These are phyloP conservation scores for Wickerhamiella allomyrinae DNA, from an alignment of 805 yeast genomes.

Conservation along the genomic window DNA sequence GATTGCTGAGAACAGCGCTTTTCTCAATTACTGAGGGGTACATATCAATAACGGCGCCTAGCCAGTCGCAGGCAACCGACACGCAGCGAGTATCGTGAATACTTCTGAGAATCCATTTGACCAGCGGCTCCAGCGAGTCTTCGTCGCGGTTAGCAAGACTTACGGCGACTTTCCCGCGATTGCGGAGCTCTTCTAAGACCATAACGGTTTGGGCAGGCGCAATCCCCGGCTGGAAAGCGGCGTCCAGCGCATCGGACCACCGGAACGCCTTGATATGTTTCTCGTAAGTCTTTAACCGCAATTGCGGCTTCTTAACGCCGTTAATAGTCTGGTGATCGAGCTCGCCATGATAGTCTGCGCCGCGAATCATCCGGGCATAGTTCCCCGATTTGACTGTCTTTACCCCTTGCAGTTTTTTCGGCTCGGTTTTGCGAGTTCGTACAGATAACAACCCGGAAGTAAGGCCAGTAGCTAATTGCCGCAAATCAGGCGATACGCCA, in stretches of 20 bases:
- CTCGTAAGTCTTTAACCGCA: conserved; percentile 65
- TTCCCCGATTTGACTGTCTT: conserved; percentile 35
- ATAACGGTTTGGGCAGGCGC: conserved; percentile 70
- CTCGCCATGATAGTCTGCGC: conserved; percentile 82
- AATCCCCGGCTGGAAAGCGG: conserved; percentile 67
- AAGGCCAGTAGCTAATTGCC: conserved; percentile 85
- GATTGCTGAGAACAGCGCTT: conserved; percentile 64
- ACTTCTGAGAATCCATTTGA: conserved; percentile 65
- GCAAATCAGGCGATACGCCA: conserved; percentile 75
- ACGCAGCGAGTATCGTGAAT: conserved; percentile 70
- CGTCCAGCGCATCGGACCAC: conserved; percentile 86
- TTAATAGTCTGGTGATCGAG: conserved; percentile 54
- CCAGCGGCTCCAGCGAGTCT: conserved; percentile 65
- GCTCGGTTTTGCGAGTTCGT: conserved; percentile 66
- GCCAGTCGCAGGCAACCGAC: conserved; percentile 49
- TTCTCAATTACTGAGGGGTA: conserved; percentile 61
- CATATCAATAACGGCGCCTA: conserved; percentile 55
- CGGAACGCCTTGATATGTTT: conserved; percentile 71
- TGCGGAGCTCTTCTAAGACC: conserved; percentile 71
- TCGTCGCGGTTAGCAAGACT: conserved; percentile 76
- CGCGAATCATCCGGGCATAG: conserved; percentile 73
- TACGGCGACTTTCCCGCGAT: conserved; percentile 77
- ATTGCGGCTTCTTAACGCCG: conserved; percentile 30
- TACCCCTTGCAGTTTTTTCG: conserved; percentile 27
- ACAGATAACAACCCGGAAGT: conserved; percentile 80